A percentile compares a stretch with the other conserved stretches of the same genome.
Evolutionary conservation across 1,139 yeast genomes (phyloP).

Genomic region (Kodamaea sp.): DNA sequence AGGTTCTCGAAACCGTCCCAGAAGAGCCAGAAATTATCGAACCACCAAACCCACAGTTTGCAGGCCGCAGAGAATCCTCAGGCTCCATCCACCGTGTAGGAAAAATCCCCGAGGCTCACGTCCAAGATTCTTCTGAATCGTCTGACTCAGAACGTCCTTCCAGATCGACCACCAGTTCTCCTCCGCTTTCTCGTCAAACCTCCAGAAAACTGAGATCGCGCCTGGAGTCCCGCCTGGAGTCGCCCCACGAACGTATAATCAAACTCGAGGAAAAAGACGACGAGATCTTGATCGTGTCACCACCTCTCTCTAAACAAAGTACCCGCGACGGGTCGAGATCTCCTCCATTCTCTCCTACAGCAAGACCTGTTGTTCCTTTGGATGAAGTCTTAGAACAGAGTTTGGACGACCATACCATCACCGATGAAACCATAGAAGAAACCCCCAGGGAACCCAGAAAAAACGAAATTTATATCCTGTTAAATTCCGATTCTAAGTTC

Average conservation of each 20-base stretch:
- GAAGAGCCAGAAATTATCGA: conserved; percentile 3
- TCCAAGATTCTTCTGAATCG: background rate
- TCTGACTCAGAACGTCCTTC: background rate
- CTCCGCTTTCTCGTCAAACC: background rate
- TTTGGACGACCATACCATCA: background rate
- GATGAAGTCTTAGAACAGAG: conserved; percentile 7
- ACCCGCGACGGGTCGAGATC: conserved; percentile 13
- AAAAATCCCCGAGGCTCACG: too few species aligned
- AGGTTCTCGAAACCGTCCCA: background rate
- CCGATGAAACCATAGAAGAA: background rate
- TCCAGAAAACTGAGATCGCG: background rate
- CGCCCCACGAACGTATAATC: conserved; percentile 17
- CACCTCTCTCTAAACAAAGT: conserved; percentile 14
- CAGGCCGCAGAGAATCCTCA: too few species aligned
- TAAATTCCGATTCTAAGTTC: conserved; percentile 51
- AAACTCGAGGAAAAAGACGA: conserved; percentile 22
- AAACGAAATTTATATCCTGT: conserved; percentile 37
- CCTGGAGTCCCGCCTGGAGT: conserved; percentile 4
- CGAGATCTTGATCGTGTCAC: conserved; percentile 21
- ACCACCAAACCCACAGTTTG: too few species aligned
- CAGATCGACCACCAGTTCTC: background rate
- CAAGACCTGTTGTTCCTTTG: conserved; percentile 3
- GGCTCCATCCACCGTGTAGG: too few species aligned
- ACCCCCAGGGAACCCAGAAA: conserved; percentile 9
- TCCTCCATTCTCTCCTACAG: conserved; percentile 15